Conservation (phyloP, 345 rosid genomes). For the Barbarea vulgaris region DNA sequence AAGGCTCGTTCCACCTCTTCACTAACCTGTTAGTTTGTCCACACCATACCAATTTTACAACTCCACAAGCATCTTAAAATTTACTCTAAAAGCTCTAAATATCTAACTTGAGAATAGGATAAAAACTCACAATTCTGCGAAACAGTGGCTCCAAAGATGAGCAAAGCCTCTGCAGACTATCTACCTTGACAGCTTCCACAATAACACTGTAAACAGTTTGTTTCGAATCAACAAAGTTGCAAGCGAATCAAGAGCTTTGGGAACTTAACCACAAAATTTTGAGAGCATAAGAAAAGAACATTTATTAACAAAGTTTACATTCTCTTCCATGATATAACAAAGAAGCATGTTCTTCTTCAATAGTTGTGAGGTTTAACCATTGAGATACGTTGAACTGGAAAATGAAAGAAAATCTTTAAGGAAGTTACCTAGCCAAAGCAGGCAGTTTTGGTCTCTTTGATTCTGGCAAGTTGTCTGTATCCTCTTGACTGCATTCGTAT, state of each 20-base stretch:
- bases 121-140: conserved; percentile 76
- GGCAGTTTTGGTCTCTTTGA: conserved; percentile 78
- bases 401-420: conserved; percentile 14
- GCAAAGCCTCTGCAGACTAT: conserved; percentile 86
- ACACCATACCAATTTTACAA: conserved; percentile 14
- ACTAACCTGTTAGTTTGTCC: conserved; percentile 61
- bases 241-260: conserved; percentile 11
- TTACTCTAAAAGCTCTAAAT: not conserved
- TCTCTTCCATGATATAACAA: conserved; percentile 11
- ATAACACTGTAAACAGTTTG: conserved; percentile 64
- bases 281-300: conserved; percentile 1
- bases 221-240: conserved; percentile 16
- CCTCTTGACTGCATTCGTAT: conserved; percentile 54
- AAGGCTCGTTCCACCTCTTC: conserved; percentile 95
- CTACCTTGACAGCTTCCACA: conserved; percentile 95
- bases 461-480: conserved; percentile 52
- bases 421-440: conserved; percentile 77
- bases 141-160: conserved; percentile 94
- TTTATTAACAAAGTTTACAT: not conserved
- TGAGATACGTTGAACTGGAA: conserved; percentile 3
- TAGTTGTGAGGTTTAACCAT: conserved; percentile 2
- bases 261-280: not conserved
- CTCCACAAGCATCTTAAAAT: conserved; percentile 2
- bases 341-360: conserved; percentile 10
- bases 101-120: not conserved